Base-by-base conservation (phyloP, 495 filamentous ascomycete species). In the Talaromyces wortmannii region DNA sequence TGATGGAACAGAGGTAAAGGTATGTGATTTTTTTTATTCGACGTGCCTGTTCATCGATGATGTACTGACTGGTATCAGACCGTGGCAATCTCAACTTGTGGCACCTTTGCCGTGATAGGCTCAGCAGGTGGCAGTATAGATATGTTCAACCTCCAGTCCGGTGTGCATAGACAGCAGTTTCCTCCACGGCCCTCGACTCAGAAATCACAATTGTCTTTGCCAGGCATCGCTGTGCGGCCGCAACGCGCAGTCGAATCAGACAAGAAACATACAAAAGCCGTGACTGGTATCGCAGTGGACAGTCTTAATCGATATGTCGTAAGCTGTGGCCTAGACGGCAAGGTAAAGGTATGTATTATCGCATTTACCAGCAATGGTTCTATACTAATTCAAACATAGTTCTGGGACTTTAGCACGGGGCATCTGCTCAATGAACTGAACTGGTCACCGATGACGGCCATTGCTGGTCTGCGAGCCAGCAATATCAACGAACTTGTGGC, bases 111-210 rank as follows among this genome's bases (percentile, higher is more conserved):
- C 30, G 68, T 97, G n/a, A 72, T 99, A 15, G 94, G 95, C 5
- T 96, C 91, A 13, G 81, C 79, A 30, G 83, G 79, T 29, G 94
- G 94, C 40, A 80, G 81, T 42, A 83, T 99, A 55, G 89, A 92
- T 62, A 89, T 96, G 84, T 97, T 87, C 78, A 99, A 99, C 67
- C 76, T 99, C 58, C 94, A 99, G 66, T 97, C 92, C 23, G 94
- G 94, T 42, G 70, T 83, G 11, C 88, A 92, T 65, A 83, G 92
- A 45, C 89, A 90, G 58, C 82, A 85, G 29, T 97, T 92, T 67
- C 94, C 94, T 29, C 79, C 89, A 10, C 81, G 50, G 63, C 86
- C 54, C 82, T 81, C 40, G 87, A 70, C 82, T 84, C 11, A 78
- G 80, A 57, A 80, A 80, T 60, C 59, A 88, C 44, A 82, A 23